Base-by-base conservation (phyloP, 371 early-diverging fungal genomes). In the Mucor piriformis region DNA sequence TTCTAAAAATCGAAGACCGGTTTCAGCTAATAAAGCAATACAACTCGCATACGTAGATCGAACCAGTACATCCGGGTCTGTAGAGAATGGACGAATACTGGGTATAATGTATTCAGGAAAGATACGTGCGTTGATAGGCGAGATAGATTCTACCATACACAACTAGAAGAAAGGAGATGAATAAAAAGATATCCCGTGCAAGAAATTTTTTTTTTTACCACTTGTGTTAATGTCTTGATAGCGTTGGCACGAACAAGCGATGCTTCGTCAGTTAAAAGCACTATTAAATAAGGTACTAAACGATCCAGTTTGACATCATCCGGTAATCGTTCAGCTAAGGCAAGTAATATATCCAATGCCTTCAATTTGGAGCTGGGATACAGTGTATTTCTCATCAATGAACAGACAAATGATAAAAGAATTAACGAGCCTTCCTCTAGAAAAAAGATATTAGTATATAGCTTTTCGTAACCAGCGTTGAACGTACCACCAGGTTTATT, bases 61-160 rank as follows among this genome's bases (percentile, higher is more conserved):
- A 1, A 95, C 94, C n/a, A 91, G 67, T 0, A 85, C 86, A 54
- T 92, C 90, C 0, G 81, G 67, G 63, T 95, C 95, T 0, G 71
- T 69, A 1, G 88, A 70, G 56, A 95, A 86, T 33, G 79, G 75
- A 27, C 83, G 80, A 24, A 96, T 66, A 16, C 82, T 81, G 3
- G 95, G 95, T 23, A 95, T 67, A 29, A 97, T 84, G 61, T 94
- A 95, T 61, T 95, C 95, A 15, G 91, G 91, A 56, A 95, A 96
- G 5, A 97, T 88, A 13, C 86, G 84, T 15, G 88, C 88, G 64
- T 96, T 94, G 50, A 88, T 88, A 1, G 92, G 86, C 10, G 91
- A 85, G 15, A 96, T 82, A 0, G 85, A 83, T 50, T 90, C 86
- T 6, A 95, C 88, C 59, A 83, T 84, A 20, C 80, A 71, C n/a